Conservation (phyloP, 2,329 filamentous ascomycete genomes). For the Fusarium euwallaceae region DNA sequence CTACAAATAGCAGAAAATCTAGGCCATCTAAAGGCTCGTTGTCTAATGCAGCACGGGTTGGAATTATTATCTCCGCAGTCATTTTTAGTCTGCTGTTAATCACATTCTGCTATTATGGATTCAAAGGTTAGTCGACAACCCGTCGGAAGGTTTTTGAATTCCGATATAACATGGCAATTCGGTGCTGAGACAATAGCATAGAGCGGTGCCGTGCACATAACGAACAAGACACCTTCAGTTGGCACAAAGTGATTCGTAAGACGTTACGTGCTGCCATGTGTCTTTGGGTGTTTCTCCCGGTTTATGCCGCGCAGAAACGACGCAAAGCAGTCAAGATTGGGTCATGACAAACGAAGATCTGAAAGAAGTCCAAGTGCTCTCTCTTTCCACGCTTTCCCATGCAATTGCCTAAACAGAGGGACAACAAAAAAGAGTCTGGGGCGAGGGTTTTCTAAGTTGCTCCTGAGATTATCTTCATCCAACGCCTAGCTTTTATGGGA, state of each 20-base stretch:
- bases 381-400: neutral
- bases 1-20: neutral
- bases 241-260: neutral
- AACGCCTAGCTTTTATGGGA: neutral
- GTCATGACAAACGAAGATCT: neutral
- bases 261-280: neutral
- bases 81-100: neutral
- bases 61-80: neutral
- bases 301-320: neutral
- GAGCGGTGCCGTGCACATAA: neutral
- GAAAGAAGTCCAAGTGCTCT: neutral
- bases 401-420: neutral
- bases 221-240: neutral
- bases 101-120: neutral
- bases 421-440: neutral
- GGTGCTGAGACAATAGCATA: neutral
- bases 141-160: neutral
- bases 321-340: neutral
- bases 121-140: neutral
- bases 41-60: neutral
- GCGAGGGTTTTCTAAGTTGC: neutral
- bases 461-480: neutral
- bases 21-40: neutral
- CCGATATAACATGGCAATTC: neutral
- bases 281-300: neutral